Percentiles rank a stretch among this genome's conserved stretches.
These are phyloP conservation scores for Choricystis sp. DNA, from an alignment of 139 green algal species.

Conservation along the genomic window DNA sequence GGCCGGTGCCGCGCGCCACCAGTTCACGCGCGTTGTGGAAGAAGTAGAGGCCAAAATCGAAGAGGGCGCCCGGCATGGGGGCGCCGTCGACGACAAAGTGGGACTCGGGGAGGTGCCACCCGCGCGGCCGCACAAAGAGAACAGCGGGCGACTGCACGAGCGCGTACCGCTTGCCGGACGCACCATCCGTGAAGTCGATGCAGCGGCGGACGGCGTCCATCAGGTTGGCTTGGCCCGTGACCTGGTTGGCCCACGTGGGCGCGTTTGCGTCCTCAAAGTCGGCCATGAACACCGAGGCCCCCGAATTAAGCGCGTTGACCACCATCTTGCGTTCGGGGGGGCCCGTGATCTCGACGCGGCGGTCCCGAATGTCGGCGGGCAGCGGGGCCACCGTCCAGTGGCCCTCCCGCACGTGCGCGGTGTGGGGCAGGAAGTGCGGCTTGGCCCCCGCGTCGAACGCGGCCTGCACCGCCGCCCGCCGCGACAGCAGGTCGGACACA, in stretches of 20 bases:
- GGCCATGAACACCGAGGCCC: constrained; percentile 68
- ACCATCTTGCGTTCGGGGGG: constrained; percentile 81
- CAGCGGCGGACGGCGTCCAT: constrained; percentile 14
- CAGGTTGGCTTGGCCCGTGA: constrained; percentile 17
- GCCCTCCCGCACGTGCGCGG: constrained; percentile 35
- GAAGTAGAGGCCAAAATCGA: constrained; percentile 82
- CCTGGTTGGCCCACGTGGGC: constrained; percentile 46
- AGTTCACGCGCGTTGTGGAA: constrained; percentile 55
- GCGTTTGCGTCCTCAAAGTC: constrained; percentile 74
- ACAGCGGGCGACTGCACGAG: constrained; percentile 21
- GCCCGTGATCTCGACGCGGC: constrained; percentile 76
- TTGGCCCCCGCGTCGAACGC: constrained; percentile 29
- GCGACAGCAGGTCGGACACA: constrained; percentile 41
- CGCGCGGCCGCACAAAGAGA: constrained; percentile 13
- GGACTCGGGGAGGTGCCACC: constrained; percentile 72
- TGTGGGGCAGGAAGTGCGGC: constrained; percentile 53
- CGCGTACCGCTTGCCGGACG: constrained; percentile 48
- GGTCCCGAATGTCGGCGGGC: constrained; percentile 52
- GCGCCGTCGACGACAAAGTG: constrained; percentile 63
- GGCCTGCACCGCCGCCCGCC: constrained; percentile 33
- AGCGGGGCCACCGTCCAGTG: constrained; percentile 49
- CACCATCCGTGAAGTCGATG: constrained; percentile 35
- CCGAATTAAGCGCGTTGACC: constrained; percentile 77
- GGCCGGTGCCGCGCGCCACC: constrained; percentile 20
- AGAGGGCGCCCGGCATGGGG: constrained; percentile 38